phyloP scores from a whole-genome alignment of 495 filamentous ascomycete genomes.

The Trichoderma parareesei region DNA sequence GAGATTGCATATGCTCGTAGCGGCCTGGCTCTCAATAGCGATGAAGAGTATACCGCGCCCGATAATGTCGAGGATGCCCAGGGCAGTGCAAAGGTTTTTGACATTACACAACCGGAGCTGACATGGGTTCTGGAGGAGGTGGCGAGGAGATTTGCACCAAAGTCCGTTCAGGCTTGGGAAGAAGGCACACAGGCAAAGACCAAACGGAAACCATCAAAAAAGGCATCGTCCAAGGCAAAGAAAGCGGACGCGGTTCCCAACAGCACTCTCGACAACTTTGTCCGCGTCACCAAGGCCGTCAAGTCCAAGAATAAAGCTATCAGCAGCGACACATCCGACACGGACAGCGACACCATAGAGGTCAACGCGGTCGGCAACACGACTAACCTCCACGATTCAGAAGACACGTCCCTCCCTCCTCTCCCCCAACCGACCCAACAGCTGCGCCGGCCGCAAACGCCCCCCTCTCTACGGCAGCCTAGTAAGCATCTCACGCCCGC shows the following conservation, averaged over 20 bases:
- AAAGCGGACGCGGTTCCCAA: background rate
- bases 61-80: conserved; percentile 24
- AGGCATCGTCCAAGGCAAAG: conserved; percentile 5
- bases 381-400: background rate
- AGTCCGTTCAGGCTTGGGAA: conserved; percentile 72
- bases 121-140: conserved; percentile 70
- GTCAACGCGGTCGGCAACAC: background rate
- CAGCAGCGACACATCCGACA: background rate
- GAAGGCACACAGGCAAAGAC: conserved; percentile 46
- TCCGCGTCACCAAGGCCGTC: conserved; percentile 8
- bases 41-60: conserved; percentile 40
- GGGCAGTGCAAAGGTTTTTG: conserved; percentile 44
- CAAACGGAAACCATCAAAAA: conserved; percentile 21
- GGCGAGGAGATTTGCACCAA: conserved; percentile 60
- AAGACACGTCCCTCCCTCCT: background rate
- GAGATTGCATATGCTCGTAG: conserved; percentile 38
- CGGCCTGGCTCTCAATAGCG: conserved; percentile 43
- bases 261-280: conserved; percentile 9
- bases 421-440: conserved; percentile 19
- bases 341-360: background rate
- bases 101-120: conserved; percentile 60
- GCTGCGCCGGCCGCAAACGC: conserved; percentile 6
- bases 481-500: conserved; percentile 11
- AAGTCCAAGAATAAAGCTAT: background rate
- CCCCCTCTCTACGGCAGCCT: conserved; percentile 5